A percentile compares a stretch with the other conserved stretches of the same genome.
These are phyloP conservation scores for Kwoniella europaea DNA, from an alignment of 768 basidiomycete genomes.

Conservation along the genomic window DNA sequence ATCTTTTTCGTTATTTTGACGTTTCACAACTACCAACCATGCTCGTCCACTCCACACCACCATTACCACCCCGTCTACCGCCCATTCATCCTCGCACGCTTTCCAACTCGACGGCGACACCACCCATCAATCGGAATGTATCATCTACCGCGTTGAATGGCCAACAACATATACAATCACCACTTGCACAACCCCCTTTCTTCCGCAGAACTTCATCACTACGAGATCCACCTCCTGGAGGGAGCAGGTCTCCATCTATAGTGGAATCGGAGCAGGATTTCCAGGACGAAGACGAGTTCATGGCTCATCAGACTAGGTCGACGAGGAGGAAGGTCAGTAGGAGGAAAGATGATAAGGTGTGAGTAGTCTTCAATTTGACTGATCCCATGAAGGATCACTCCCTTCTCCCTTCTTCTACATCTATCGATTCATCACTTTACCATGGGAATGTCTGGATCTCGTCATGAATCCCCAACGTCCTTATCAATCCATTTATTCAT, in stretches of 20 bases:
- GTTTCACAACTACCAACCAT: slow-evolving; percentile 7
- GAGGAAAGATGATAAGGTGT: slow-evolving; percentile 22
- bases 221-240: slow-evolving; percentile 26
- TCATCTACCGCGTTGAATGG: not conserved
- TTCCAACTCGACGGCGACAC: not conserved
- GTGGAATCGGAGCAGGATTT: slow-evolving; percentile 10
- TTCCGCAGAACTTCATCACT: slow-evolving; percentile 26
- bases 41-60: slow-evolving; percentile 24
- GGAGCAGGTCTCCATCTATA: slow-evolving; percentile 18
- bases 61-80: slow-evolving; percentile 11
- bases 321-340: slow-evolving; percentile 17
- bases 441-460: too few species aligned
- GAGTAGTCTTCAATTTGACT: not conserved
- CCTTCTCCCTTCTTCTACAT: too few species aligned
- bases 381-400: not conserved
- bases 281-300: slow-evolving; percentile 33
- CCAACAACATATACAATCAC: slow-evolving; percentile 10
- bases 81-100: slow-evolving; percentile 7
- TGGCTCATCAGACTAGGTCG: slow-evolving; percentile 37
- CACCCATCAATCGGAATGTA: not conserved
- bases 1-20: not conserved
- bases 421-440: too few species aligned
- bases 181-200: slow-evolving; percentile 21
- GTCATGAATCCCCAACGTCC: too few species aligned
- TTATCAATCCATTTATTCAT: too few species aligned